A percentile compares a stretch with the other conserved stretches of the same genome.
These are phyloP conservation scores for Penicillium sp. DNA, from an alignment of 2,329 filamentous ascomycete species.

Conservation along the genomic window DNA sequence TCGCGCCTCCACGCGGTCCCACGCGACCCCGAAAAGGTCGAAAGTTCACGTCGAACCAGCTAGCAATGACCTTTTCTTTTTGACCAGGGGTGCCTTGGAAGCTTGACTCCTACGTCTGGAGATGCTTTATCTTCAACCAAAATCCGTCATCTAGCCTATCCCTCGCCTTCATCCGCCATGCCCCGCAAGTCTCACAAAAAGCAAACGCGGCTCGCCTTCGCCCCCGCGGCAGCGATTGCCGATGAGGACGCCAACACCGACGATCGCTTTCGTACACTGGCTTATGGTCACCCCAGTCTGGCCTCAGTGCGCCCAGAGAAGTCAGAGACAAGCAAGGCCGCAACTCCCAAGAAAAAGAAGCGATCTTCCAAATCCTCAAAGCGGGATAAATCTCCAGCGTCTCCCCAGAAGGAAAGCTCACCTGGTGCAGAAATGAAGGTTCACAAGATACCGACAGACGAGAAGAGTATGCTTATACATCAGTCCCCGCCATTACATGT, in stretches of 20 bases:
- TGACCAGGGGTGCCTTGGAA: not conserved
- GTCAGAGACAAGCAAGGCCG: constrained; percentile 3
- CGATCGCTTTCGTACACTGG: constrained; percentile 34
- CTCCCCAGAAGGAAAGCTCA: too few species aligned
- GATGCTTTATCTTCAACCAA: not conserved
- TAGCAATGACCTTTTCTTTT: not conserved
- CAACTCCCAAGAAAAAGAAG: constrained; percentile 1
- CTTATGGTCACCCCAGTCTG: constrained; percentile 32
- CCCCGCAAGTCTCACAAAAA: constrained; percentile 35
- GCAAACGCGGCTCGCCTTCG: constrained; percentile 47
- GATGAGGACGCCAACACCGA: constrained; percentile 20
- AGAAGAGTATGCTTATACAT: not conserved
- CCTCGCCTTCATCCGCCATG: constrained; percentile 21
- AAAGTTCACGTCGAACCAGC: not conserved
- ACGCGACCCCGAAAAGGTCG: constrained; percentile 12
- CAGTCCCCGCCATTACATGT: not conserved
- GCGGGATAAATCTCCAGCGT: not conserved
- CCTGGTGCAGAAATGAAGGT: too few species aligned
- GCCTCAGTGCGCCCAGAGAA: constrained; percentile 11
- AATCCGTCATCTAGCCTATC: not conserved
- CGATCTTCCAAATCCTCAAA: not conserved
- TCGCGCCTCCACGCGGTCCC: constrained; percentile 17
- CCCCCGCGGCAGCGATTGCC: constrained; percentile 23
- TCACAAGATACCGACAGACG: not conserved
- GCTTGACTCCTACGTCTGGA: too few species aligned